Evolutionary conservation across 2,329 filamentous ascomycete species (phyloP).

Genomic region (Fusarium chuoi): DNA sequence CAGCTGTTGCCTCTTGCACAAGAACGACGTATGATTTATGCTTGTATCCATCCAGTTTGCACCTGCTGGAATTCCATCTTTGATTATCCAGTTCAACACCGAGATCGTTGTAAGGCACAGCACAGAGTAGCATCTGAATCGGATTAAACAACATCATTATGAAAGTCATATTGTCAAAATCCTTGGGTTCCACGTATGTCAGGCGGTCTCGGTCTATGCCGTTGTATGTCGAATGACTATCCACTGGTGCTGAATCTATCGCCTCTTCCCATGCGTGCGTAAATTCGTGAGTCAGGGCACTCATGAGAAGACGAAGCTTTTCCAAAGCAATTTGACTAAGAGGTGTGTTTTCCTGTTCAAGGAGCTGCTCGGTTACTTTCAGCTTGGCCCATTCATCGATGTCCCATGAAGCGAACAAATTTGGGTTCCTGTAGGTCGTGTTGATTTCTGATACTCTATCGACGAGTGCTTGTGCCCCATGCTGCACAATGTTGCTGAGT

Average conservation of each 20-base stretch:
- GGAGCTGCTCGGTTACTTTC: slow-evolving; percentile 40
- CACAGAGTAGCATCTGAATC: slow-evolving; percentile 44
- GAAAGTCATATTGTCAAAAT: slow-evolving; percentile 36
- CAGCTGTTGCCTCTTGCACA: not conserved
- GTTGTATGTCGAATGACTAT: not conserved
- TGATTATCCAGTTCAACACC: slow-evolving; percentile 20
- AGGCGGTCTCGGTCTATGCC: slow-evolving; percentile 50
- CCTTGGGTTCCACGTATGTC: slow-evolving; percentile 49
- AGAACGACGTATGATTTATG: not conserved
- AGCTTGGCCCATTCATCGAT: slow-evolving; percentile 51
- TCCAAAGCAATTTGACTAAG: slow-evolving; percentile 20
- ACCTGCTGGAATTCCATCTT: slow-evolving; percentile 6
- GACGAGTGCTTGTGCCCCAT: slow-evolving; percentile 64
- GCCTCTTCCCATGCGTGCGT: slow-evolving; percentile 26
- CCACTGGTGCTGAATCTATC: not conserved
- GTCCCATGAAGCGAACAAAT: slow-evolving; percentile 39
- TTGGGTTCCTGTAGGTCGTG: slow-evolving; percentile 48
- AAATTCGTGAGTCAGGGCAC: slow-evolving; percentile 26
- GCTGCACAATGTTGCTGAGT: slow-evolving; percentile 66
- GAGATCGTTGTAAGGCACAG: slow-evolving; percentile 51
- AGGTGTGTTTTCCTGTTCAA: slow-evolving; percentile 21
- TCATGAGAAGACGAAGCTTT: slow-evolving; percentile 38
- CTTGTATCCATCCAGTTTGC: not conserved
- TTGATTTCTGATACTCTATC: slow-evolving; percentile 53
- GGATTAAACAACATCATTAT: slow-evolving; percentile 28